phyloP scores from a whole-genome alignment of 768 basidiomycete genomes.

The Leccinum boreale region DNA sequence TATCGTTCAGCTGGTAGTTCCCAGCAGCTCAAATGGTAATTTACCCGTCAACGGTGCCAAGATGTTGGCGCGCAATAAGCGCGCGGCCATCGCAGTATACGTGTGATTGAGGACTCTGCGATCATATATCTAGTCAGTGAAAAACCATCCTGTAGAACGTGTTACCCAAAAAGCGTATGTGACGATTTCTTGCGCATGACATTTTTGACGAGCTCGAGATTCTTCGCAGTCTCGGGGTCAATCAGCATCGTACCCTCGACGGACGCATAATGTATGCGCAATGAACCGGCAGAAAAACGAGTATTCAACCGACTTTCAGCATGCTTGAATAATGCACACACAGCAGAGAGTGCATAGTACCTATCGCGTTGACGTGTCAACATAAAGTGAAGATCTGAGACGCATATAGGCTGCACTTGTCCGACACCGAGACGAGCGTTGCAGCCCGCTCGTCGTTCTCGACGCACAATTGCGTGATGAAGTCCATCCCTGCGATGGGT shows the following conservation, averaged over 20 bases:
- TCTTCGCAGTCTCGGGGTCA: conserved; percentile 82
- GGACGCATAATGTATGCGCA: conserved; percentile 72
- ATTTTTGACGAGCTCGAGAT: conserved; percentile 87
- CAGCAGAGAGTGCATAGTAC: conserved; percentile 86
- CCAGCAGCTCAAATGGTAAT: not conserved
- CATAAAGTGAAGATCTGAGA: not conserved
- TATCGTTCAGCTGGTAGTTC: not conserved
- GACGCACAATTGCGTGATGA: conserved; percentile 71
- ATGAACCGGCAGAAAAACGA: conserved; percentile 64
- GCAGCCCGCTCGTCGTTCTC: conserved; percentile 82
- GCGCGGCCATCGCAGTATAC: conserved; percentile 85
- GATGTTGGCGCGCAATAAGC: conserved; percentile 76
- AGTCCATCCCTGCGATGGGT: conserved; percentile 60
- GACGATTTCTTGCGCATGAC: conserved; percentile 59
- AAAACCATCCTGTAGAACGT: not conserved
- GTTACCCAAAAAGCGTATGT: conserved; percentile 79
- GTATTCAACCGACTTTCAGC: conserved; percentile 67
- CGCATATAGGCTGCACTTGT: conserved; percentile 61
- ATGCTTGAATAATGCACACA: conserved; percentile 84
- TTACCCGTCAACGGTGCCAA: conserved; percentile 77
- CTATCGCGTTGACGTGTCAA: conserved; percentile 37
- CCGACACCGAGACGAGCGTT: conserved; percentile 71
- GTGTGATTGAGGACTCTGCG: conserved; percentile 72
- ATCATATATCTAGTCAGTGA: not conserved
- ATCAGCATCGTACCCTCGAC: conserved; percentile 95